phyloP scores from a whole-genome alignment of 78 protist species.

The Cavenderia fasciculata region DNA sequence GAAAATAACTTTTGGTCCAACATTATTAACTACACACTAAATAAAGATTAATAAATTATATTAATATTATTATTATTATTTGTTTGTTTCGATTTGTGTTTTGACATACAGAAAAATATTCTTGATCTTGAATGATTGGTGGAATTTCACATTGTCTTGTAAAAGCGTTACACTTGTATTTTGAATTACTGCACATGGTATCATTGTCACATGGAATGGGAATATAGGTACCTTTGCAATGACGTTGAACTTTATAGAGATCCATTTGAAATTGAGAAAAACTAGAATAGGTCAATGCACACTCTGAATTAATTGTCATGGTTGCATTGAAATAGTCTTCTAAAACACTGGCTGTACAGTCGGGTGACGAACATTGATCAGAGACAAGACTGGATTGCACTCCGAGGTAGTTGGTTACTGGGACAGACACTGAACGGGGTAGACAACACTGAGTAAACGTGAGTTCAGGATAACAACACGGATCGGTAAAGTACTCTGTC shows the following conservation, averaged over 20 bases:
- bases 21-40: too few species aligned
- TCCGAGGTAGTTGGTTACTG: neutral
- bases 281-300: neutral
- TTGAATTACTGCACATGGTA: neutral
- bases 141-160: neutral
- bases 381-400: neutral
- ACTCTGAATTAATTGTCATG: neutral
- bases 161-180: neutral
- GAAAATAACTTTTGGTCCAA: too few species aligned
- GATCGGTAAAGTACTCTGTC: slow-evolving; percentile 4
- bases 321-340: neutral
- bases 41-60: too few species aligned
- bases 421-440: neutral
- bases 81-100: too few species aligned
- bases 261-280: too few species aligned
- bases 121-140: neutral
- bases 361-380: slow-evolving; percentile 7
- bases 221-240: neutral
- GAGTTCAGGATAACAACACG: slow-evolving; percentile 16
- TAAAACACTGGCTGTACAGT: slow-evolving; percentile 27
- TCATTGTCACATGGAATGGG: neutral
- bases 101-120: too few species aligned
- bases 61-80: too few species aligned
- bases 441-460: slow-evolving; percentile 36
- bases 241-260: neutral